Evolutionary conservation across 805 yeast genomes (phyloP), one percentile per base, ranked within the genome.

Genomic region (Candida silvicultrix): DNA sequence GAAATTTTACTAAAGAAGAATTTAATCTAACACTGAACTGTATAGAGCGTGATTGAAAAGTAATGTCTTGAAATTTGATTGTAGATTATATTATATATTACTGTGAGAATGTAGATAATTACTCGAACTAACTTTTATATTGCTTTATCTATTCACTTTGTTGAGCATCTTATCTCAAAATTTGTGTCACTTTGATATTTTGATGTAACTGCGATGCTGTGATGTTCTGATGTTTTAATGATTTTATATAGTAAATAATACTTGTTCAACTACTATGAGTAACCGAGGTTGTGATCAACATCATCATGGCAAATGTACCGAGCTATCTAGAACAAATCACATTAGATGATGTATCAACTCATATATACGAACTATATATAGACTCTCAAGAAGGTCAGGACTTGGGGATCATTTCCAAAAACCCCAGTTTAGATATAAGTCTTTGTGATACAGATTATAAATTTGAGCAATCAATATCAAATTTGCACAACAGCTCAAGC

Each of bases 1-100:
- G 99, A 94, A 73, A 74, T 89, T 45, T 75, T 94, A 58, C 68
- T 78, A 49, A 90, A 90, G 49, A 89, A 85, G 71, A 75, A 79
- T 49, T 67, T 88, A 54, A 75, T 92, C 52, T 89, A 76, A 65
- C 9, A 23, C 5, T 23, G 9, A 15, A 29, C 12, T 29, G 12
- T 29, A 11, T 11, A 29, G 12, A 29, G n/a, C 12, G 32, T 5
- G 8, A 4, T 29, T 4, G 14, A 29, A 29, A 11, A 29, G 32
- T 29, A 11, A 14, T 29, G 32, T 29, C 9, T 6, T 9, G 25
- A 23, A 23, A n/a, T n/a, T n/a, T n/a, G n/a, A n/a, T n/a, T n/a
- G n/a, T n/a, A n/a, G n/a, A n/a, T n/a, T n/a, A n/a, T n/a, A n/a
- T n/a, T n/a, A n/a, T n/a, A n/a, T n/a, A n/a, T n/a, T n/a, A n/a